Base-by-base conservation (phyloP, 495 filamentous ascomycete species). In the Trichoderma reesei region DNA sequence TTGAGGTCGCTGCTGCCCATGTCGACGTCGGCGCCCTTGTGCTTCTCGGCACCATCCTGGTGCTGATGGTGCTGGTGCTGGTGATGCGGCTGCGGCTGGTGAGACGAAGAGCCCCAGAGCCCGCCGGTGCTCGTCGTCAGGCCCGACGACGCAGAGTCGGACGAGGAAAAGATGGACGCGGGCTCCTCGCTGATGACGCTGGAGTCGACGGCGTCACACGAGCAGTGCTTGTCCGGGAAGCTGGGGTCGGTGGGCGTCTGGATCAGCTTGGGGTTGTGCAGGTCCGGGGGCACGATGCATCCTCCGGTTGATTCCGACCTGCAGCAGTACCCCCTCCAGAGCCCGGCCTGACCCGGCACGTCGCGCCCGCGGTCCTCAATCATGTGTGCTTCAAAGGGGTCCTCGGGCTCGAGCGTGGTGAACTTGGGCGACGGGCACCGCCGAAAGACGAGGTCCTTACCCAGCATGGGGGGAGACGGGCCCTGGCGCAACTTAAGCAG, bases 381-480 rank as follows among this genome's bases (percentile, higher is more conserved):
- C 26, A 73, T 70, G 72, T 70, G 74, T 11, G 38, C 38, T 46
- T 63, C 38, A 20, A 63, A 5, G n/a, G 67, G 70, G 56, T 82
- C 79, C 44, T 83, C 72, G 26, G 86, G 82, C 65, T 95, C 89
- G 71, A 91, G 87, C 64, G 88, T 81, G 36, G 91, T 93, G n/a
- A 81, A 82, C 67, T 89, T 85, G 0, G 92, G 92, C 11, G 91
- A 94, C 0, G 79, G 76, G 71, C 89, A 94, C 67, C 83, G 82
- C 4, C 90, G 88, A 68, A 96, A 90, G 26, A 79, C 76, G 61
- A 96, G 79, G 63, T 93, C 88, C 33, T 74, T 67, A 48, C 92
- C 92, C 7, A 95, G 83, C 90, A 96, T 93, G 3, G 92, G 92
- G 18, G 92, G 92, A 74, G 85, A 81, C 80, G 83, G 64, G 75